phyloP scores from a whole-genome alignment of 2,329 filamentous ascomycete genomes.

The Alternaria sp. region DNA sequence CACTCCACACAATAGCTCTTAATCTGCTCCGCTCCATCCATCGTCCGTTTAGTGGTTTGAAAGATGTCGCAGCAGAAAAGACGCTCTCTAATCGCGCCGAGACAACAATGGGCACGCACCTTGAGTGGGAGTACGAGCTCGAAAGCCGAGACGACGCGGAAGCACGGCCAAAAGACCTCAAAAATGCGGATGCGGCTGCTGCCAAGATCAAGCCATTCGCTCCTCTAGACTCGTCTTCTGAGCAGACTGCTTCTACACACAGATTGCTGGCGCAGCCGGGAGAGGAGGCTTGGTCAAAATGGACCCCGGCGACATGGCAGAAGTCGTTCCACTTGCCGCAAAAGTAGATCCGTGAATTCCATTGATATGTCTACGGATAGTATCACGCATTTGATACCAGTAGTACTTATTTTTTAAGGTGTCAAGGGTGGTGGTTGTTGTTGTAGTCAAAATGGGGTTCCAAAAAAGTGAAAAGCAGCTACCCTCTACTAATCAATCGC shows the following conservation, averaged over 20 bases:
- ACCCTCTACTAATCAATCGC: no score
- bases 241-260: neutral
- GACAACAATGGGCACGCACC: constrained; percentile 17
- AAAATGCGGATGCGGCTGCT: neutral
- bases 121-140: constrained; percentile 19
- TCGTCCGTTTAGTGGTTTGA: constrained; percentile 20
- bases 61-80: constrained; percentile 1
- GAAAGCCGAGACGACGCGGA: constrained; percentile 1
- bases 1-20: constrained; percentile 22
- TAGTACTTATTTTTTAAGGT: no score
- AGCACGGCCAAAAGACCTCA: neutral
- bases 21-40: constrained; percentile 25
- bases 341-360: neutral
- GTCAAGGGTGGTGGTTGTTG: no score
- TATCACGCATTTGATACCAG: neutral
- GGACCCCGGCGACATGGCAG: constrained; percentile 16
- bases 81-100: constrained; percentile 17
- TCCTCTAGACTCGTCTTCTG: neutral
- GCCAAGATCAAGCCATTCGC: neutral
- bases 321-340: neutral
- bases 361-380: neutral
- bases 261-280: neutral
- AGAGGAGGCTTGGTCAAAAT: constrained; percentile 6
- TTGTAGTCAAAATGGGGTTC: no score
- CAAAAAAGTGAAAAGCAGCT: no score